Percentiles rank a stretch among this genome's conserved stretches.
Conservation (phyloP, 2,329 filamentous ascomycete genomes). For the Cordyceps militaris region DNA sequence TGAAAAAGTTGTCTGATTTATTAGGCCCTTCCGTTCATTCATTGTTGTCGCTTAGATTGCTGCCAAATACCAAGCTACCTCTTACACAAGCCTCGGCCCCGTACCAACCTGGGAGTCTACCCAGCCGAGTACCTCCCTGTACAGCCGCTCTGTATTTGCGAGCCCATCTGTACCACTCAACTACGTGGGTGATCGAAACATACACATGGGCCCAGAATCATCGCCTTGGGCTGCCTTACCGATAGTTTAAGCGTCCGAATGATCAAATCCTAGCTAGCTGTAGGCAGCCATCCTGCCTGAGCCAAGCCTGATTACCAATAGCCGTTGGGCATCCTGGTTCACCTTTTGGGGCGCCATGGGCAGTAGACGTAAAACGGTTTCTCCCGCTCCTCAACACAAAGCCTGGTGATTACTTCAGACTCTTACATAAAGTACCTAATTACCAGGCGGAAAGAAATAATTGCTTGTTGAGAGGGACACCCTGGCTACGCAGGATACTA, state of each 20-base stretch:
- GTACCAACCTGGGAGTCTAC: background rate
- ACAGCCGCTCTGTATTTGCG: background rate
- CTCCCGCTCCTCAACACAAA: no score
- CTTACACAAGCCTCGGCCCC: background rate
- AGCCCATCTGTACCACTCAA: background rate
- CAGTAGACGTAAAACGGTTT: no score
- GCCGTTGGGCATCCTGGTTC: background rate
- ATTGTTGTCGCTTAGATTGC: background rate
- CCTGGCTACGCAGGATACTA: background rate
- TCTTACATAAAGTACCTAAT: background rate
- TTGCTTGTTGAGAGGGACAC: background rate
- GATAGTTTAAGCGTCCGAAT: background rate
- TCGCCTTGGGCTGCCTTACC: background rate
- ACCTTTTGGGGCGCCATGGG: no score
- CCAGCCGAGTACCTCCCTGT: background rate
- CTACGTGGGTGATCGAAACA: background rate
- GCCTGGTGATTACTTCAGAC: no score
- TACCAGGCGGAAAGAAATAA: background rate
- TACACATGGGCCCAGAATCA: background rate
- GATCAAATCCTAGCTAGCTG: background rate
- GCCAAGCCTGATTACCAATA: constrained; percentile 1
- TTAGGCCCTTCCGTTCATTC: background rate
- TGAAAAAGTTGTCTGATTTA: background rate
- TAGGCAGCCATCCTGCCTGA: background rate
- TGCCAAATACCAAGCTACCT: background rate